phyloP scores from a whole-genome alignment of 2,329 filamentous ascomycete species.

The Amphichorda felina region DNA sequence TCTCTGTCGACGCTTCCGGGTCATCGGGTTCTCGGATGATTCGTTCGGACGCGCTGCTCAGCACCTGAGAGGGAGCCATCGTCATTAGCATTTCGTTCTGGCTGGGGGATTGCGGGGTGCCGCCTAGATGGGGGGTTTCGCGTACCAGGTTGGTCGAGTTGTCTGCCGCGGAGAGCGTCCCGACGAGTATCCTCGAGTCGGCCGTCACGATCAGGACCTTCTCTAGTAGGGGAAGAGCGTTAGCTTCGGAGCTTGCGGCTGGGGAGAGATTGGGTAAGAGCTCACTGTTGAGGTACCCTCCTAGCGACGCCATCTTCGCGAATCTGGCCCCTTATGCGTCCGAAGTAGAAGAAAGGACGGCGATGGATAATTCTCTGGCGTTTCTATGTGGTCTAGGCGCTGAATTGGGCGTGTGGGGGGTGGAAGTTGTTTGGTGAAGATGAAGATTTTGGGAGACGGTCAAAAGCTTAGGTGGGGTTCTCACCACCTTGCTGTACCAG shows the following conservation, averaged over 20 bases:
- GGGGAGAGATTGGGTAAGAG: neutral
- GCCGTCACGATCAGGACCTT: constrained; percentile 86
- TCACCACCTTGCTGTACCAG: neutral
- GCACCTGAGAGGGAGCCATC: constrained; percentile 39
- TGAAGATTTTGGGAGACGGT: constrained; percentile 1
- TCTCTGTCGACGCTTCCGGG: constrained; percentile 65
- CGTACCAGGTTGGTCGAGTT: constrained; percentile 77
- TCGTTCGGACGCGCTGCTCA: constrained; percentile 74
- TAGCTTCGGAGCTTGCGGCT: neutral
- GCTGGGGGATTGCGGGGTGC: neutral
- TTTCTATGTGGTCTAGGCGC: neutral
- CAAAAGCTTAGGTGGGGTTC: constrained; percentile 3
- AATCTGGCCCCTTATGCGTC: neutral
- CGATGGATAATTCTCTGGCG: too few species aligned
- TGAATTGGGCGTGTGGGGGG: constrained; percentile 1
- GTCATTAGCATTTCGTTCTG: neutral
- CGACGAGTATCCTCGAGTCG: constrained; percentile 78
- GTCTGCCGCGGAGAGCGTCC: constrained; percentile 76
- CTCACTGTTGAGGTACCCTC: constrained; percentile 31
- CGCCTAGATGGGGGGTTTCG: neutral
- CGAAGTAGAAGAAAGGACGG: neutral
- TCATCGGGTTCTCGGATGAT: constrained; percentile 83
- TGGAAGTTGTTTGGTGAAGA: neutral
- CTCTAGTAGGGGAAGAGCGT: constrained; percentile 39
- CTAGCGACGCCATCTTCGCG: constrained; percentile 28